Evolutionary conservation across 768 basidiomycete genomes (phyloP).

Genomic region (Amanita rubescens): DNA sequence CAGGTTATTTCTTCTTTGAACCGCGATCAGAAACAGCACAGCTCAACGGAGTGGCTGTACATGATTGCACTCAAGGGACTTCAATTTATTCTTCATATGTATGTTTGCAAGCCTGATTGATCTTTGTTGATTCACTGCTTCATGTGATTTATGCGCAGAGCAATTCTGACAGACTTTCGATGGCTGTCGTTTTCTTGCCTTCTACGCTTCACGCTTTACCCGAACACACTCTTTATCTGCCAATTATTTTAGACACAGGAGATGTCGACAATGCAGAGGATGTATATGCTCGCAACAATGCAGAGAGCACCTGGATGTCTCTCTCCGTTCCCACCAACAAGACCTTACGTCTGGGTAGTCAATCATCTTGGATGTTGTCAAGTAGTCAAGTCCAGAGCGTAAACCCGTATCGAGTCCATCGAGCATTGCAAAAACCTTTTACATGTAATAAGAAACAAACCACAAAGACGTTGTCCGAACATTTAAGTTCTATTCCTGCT

Average conservation of each 20-base stretch:
- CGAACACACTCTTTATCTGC: constrained; percentile 46
- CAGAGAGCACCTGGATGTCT: constrained; percentile 36
- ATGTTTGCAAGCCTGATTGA: constrained; percentile 27
- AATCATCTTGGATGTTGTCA: constrained; percentile 36
- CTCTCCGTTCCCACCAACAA: constrained; percentile 34
- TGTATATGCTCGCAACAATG: constrained; percentile 21
- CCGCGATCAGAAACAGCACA: constrained; percentile 18
- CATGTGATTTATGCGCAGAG: constrained; percentile 34
- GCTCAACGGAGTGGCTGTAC: constrained; percentile 25
- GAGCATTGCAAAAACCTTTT: constrained; percentile 39
- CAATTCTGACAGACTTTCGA: constrained; percentile 39
- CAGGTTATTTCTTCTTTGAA: constrained; percentile 23
- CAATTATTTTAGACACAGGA: constrained; percentile 36
- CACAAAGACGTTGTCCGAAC: constrained; percentile 30
- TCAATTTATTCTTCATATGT: constrained; percentile 18
- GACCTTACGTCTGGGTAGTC: constrained; percentile 30
- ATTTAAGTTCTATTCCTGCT: constrained; percentile 46
- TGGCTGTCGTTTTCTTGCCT: constrained; percentile 66
- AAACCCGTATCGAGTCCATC: constrained; percentile 34
- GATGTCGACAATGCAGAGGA: constrained; percentile 15
- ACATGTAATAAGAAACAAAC: constrained; percentile 28
- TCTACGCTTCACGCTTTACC: constrained; percentile 29
- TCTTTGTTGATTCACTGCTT: constrained; percentile 28
- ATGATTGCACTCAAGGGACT: constrained; percentile 30
- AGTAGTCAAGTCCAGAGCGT: constrained; percentile 35